Conservation (phyloP, 352 stramenopile species). For the Phytophthora rubi region DNA sequence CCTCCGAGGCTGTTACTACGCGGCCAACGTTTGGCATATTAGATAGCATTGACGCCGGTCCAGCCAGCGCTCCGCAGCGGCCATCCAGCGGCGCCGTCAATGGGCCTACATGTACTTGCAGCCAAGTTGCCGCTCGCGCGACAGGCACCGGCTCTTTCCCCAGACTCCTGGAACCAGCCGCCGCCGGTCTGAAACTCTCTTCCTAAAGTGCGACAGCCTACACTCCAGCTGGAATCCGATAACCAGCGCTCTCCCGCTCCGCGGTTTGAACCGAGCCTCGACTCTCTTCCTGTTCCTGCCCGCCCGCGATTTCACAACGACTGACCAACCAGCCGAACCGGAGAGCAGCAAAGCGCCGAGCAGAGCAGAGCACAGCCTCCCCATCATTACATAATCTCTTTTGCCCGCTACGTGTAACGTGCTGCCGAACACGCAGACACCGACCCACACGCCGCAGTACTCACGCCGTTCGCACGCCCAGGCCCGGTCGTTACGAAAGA, state of each 20-base stretch:
- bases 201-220: slow-evolving; percentile 36
- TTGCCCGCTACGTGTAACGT: slow-evolving; percentile 53
- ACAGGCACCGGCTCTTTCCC: slow-evolving; percentile 35
- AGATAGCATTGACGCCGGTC: slow-evolving; percentile 1
- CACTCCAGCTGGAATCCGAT: slow-evolving; percentile 42
- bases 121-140: slow-evolving; percentile 29
- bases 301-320: slow-evolving; percentile 36
- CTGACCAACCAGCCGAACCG: slow-evolving; percentile 23
- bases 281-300: slow-evolving; percentile 12
- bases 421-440: slow-evolving; percentile 29
- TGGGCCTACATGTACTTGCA: not conserved
- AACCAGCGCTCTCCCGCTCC: slow-evolving; percentile 32
- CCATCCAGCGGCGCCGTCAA: not conserved
- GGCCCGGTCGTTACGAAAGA: slow-evolving; percentile 21
- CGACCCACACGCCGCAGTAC: not conserved
- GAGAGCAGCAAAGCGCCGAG: slow-evolving; percentile 1
- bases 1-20: slow-evolving; percentile 13
- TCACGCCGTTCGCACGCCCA: slow-evolving; percentile 2
- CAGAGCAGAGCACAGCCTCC: slow-evolving; percentile 33
- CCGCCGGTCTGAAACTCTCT: slow-evolving; percentile 37
- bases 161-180: slow-evolving; percentile 35
- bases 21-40: slow-evolving; percentile 2
- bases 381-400: slow-evolving; percentile 86
- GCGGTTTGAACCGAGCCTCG: slow-evolving; percentile 16
- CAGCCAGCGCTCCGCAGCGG: slow-evolving; percentile 4